Conservation (phyloP, 2,329 filamentous ascomycete species). For the Cordyceps farinosa region DNA sequence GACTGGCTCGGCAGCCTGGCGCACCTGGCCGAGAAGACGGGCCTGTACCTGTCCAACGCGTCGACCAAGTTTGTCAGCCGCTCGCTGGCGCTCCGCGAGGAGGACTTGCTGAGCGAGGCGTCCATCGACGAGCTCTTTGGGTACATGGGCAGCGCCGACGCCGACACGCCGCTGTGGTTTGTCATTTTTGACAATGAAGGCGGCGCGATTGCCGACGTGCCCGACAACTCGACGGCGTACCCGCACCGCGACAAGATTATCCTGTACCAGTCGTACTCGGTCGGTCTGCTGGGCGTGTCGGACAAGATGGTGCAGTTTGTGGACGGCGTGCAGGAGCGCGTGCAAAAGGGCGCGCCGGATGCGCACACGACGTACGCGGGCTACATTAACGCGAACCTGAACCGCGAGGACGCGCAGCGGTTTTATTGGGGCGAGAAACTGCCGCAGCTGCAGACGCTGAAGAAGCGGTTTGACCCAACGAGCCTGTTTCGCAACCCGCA, state of each 20-base stretch:
- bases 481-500: conserved; percentile 59
- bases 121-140: conserved; percentile 49
- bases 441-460: conserved; percentile 44
- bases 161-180: conserved; percentile 55
- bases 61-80: conserved; percentile 54
- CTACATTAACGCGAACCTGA: conserved; percentile 55
- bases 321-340: conserved; percentile 45
- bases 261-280: conserved; percentile 60
- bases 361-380: conserved; percentile 56
- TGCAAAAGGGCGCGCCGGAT: conserved; percentile 36
- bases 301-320: conserved; percentile 49
- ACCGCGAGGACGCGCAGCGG: conserved; percentile 39
- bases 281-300: conserved; percentile 46
- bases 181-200: conserved; percentile 61
- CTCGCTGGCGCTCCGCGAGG: conserved; percentile 49
- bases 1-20: conserved; percentile 62
- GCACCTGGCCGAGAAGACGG: conserved; percentile 48
- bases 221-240: conserved; percentile 56
- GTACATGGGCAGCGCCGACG: conserved; percentile 47
- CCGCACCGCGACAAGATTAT: conserved; percentile 61
- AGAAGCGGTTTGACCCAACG: conserved; percentile 48
- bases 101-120: conserved; percentile 45
- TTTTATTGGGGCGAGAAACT: conserved; percentile 56
- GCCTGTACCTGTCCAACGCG: conserved; percentile 44
- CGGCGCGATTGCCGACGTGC: conserved; percentile 55